Conservation (phyloP, 352 stramenopile species). For the Thraustochytrium sp. region DNA sequence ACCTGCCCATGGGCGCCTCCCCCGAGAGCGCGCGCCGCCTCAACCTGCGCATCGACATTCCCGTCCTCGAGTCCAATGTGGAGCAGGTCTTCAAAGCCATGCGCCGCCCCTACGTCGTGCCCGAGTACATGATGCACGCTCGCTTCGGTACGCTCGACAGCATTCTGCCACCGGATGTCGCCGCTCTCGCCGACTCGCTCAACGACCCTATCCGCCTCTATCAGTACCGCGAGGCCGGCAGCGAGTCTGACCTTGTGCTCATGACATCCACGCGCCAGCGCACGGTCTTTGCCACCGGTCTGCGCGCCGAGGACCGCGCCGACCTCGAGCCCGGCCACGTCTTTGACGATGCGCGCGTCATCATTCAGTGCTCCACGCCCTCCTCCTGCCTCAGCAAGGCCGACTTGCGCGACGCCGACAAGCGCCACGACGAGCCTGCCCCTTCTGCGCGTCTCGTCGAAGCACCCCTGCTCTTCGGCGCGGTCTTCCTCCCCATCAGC, state of each 20-base stretch:
- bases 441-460: not conserved
- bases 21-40: not conserved
- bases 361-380: not conserved
- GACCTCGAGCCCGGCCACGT: not conserved
- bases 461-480: not conserved
- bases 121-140: not conserved
- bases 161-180: not conserved
- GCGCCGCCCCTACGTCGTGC: not conserved
- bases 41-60: slow-evolving; percentile 12
- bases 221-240: not conserved
- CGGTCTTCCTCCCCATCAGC: not conserved
- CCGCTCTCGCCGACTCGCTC: not conserved
- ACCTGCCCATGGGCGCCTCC: not conserved
- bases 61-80: not conserved
- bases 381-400: not conserved
- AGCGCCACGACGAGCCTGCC: not conserved
- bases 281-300: not conserved
- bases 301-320: not conserved
- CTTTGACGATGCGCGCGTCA: not conserved
- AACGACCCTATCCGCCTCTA: not conserved
- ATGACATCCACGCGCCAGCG: not conserved
- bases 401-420: not conserved
- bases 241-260: not conserved
- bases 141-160: not conserved
- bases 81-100: not conserved